A percentile compares a stretch with the other conserved stretches of the same genome.
Conservation (phyloP, 2,329 filamentous ascomycete species). For the Dissoconium aciculare region DNA sequence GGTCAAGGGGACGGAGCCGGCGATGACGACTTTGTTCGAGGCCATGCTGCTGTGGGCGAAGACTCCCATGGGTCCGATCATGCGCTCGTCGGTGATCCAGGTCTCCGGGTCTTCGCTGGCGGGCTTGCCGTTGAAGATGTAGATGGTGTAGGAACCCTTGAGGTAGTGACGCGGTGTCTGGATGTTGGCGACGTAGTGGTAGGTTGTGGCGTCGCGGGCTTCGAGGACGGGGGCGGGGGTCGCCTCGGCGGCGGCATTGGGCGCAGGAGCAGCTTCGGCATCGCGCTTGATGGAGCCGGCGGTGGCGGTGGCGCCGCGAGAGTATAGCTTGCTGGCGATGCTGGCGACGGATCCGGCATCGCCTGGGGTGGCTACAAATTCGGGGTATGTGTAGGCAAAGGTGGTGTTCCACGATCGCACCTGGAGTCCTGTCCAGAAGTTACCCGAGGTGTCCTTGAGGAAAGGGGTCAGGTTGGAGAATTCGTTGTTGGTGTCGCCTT, state of each 20-base stretch:
- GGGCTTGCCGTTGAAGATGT: conserved; percentile 49
- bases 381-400: conserved; percentile 63
- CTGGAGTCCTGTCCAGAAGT: conserved; percentile 53
- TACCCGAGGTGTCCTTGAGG: conserved; percentile 40
- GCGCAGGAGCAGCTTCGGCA: too few species aligned
- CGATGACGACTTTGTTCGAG: conserved; percentile 13
- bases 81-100: conserved; percentile 40
- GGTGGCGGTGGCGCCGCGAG: conserved; percentile 24
- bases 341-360: conserved; percentile 30
- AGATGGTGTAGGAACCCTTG: conserved; percentile 46
- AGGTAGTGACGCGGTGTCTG: conserved; percentile 45
- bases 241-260: conserved; percentile 1
- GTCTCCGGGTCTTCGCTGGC: conserved; percentile 26
- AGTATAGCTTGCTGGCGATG: conserved; percentile 42
- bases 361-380: conserved; percentile 37
- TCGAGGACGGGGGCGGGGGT: conserved; percentile 8
- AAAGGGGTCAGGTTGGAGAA: conserved; percentile 42
- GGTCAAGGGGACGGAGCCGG: conserved; percentile 34
- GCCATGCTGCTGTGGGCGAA: conserved; percentile 17
- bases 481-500: conserved; percentile 12
- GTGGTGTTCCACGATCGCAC: conserved; percentile 40
- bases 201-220: conserved; percentile 32
- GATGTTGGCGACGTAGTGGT: conserved; percentile 57
- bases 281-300: conserved; percentile 18
- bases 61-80: conserved; percentile 46